These are phyloP conservation scores for Acorus gramineus DNA, from an alignment of 106 monocot genomes.

Conservation along the genomic window DNA sequence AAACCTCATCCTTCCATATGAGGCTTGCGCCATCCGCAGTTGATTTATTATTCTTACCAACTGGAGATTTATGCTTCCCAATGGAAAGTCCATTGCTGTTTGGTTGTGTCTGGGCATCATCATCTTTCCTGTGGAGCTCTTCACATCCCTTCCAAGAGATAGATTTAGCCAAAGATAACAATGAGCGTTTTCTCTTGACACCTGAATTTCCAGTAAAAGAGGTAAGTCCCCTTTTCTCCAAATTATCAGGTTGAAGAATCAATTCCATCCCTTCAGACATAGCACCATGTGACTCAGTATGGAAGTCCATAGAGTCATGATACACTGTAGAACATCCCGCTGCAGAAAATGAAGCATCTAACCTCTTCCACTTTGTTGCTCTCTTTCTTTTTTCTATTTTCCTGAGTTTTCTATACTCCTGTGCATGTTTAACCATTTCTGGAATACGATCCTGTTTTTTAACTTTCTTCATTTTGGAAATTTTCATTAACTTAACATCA, in stretches of 20 bases:
- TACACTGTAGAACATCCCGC: conserved; percentile 9
- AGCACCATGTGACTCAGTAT: conserved; percentile 10
- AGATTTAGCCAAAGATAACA: conserved; percentile 9
- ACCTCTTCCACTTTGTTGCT: conserved; percentile 15
- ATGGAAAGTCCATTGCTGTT: conserved; percentile 4
- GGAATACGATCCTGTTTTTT: conserved; percentile 12
- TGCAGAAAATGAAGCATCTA: conserved; percentile 11
- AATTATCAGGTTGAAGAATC: conserved; percentile 6
- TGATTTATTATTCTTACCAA: conserved; percentile 13
- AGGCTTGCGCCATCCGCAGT: conserved; percentile 1
- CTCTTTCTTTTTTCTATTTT: conserved; percentile 21
- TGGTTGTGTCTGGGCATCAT: conserved; percentile 1
- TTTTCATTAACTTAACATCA: conserved; percentile 5
- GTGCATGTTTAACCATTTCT: conserved; percentile 5
- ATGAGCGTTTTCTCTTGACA: conserved; percentile 39
- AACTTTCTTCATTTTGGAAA: conserved; percentile 18
- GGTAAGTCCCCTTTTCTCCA: conserved; percentile 1
- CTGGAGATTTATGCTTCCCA: conserved; percentile 3
- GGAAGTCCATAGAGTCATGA: conserved; percentile 13
- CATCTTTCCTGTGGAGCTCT: conserved; percentile 9
- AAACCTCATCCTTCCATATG: conserved; percentile 8
- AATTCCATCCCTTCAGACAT: conserved; percentile 10
- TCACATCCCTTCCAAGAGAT: conserved; percentile 12
- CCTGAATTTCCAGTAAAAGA: conserved; percentile 10
- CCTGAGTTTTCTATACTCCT: neutral